Base-by-base conservation (phyloP, 2,329 filamentous ascomycete genomes). In the Cephalotrichum gorgonifer region DNA sequence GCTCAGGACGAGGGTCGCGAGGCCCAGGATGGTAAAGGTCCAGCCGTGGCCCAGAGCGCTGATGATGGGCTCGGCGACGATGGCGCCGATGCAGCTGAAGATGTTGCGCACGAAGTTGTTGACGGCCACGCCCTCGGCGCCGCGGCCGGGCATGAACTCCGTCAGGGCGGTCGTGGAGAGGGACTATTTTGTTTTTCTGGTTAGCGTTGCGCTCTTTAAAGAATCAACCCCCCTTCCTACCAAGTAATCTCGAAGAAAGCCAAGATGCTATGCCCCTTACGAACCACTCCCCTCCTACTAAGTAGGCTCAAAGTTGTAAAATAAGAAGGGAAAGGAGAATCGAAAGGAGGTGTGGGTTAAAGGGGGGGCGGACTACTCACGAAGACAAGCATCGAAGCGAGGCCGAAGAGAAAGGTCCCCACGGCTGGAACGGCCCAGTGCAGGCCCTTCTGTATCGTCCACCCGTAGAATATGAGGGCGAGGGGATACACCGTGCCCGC, bases 71-170 rank as follows among this genome's bases (percentile, higher is more conserved):
- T 83, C 76, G 0, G 83, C 78, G 17, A 89, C 76, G 28, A 90
- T 64, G 41, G 76, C 76, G 9, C 85, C 86, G 1, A 87, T 73
- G 53, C 84, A 89, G 45, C 78, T 81, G 57, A 89, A 82, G 35
- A 89, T 86, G 56, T 91, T 93, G 44, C 87, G 72, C 47, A 87
- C 72, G 58, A 91, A 87, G 60, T 91, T 91, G 64, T 91, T 90
- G 41, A 90, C 71, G 0, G 87, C 88, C 3, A 91, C 85, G 1
- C 86, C 86, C 11, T 78, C 78, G 4, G 81, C 85, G 45, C 82
- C 83, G 53, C 76, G 74, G 39, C 78, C 74, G 14, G 85, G 85
- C 73, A 91, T 83, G 59, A 91, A 89, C 60, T 93, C 87, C 0
- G 87, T 91, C 55, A 93, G 70, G 85, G 93, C 89, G 0, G 88